Evolutionary conservation across 2,329 filamentous ascomycete genomes (phyloP).

Genomic region (Coleophoma eucalyptorum): DNA sequence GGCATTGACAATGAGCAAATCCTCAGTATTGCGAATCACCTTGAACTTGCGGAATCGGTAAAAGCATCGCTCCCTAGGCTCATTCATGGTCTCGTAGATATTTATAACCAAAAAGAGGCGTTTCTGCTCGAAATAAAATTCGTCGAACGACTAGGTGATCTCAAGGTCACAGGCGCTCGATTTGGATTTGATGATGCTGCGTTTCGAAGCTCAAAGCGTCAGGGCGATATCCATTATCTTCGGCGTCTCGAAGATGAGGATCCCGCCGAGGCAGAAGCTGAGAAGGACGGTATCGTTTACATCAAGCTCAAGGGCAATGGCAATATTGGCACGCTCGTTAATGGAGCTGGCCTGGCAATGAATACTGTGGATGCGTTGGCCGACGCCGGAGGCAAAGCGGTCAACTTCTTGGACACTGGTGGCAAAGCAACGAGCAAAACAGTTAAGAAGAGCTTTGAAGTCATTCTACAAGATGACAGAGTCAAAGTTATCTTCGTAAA

Average conservation of each 20-base stretch:
- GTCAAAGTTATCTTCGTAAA: conserved; percentile 73
- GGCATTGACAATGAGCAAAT: conserved; percentile 40
- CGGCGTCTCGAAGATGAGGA: conserved; percentile 49
- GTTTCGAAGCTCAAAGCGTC: conserved; percentile 57
- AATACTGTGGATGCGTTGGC: conserved; percentile 81
- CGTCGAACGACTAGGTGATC: conserved; percentile 31
- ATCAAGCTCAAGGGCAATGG: conserved; percentile 54
- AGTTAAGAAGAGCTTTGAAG: conserved; percentile 71
- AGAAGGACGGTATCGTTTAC: conserved; percentile 74
- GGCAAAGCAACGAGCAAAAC: conserved; percentile 83
- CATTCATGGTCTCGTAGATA: conserved; percentile 48
- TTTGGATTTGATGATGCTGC: conserved; percentile 71
- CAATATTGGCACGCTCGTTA: conserved; percentile 79
- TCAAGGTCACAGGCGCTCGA: conserved; percentile 49
- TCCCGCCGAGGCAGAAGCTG: conserved; percentile 55
- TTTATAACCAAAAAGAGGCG: conserved; percentile 64
- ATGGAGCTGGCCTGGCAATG: conserved; percentile 87
- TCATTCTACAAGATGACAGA: conserved; percentile 67
- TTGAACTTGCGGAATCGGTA: conserved; percentile 41
- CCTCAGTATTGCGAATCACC: conserved; percentile 38
- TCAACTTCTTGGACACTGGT: conserved; percentile 88
- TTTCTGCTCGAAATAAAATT: conserved; percentile 53
- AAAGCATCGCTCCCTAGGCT: conserved; percentile 42
- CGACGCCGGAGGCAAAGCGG: conserved; percentile 61
- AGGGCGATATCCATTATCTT: conserved; percentile 55